Conservation (phyloP, 805 yeast species). For the Wickerhamiella galacta region DNA sequence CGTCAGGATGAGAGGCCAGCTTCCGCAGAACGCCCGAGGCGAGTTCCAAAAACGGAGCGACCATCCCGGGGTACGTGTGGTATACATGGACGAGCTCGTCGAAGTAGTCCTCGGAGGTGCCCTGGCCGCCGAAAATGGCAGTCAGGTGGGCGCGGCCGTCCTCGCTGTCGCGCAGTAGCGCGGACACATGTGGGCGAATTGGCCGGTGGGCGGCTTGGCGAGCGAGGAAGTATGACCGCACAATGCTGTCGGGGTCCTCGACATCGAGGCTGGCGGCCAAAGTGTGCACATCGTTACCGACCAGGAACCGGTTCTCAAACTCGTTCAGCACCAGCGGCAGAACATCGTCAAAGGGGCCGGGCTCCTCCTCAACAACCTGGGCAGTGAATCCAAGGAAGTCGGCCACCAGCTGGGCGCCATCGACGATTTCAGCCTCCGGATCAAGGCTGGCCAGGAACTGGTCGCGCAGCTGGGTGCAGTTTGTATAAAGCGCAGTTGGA, state of each 20-base stretch:
- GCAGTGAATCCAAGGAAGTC: conserved; percentile 53
- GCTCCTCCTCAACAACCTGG: conserved; percentile 21
- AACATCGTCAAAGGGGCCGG: conserved; percentile 50
- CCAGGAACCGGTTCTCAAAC: conserved; percentile 66
- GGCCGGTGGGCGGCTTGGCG: conserved; percentile 35
- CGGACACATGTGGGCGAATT: conserved; percentile 34
- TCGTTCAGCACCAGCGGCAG: conserved; percentile 57
- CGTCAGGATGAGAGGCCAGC: conserved; percentile 56
- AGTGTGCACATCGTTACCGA: conserved; percentile 70
- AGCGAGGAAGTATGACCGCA: conserved; percentile 62
- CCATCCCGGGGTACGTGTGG: conserved; percentile 56
- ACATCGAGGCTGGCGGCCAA: conserved; percentile 58
- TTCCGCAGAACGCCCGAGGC: conserved; percentile 52
- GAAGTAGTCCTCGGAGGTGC: conserved; percentile 93
- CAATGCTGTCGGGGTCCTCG: conserved; percentile 52
- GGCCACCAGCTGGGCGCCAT: conserved; percentile 71
- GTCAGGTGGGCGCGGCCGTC: conserved; percentile 43
- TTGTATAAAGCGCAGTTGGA: conserved; percentile 63
- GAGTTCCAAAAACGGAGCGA: conserved; percentile 51
- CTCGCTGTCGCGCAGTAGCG: conserved; percentile 48
- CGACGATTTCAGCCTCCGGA: conserved; percentile 73
- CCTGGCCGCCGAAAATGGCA: conserved; percentile 98
- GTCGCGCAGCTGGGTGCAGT: conserved; percentile 74
- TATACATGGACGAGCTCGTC: conserved; percentile 85
- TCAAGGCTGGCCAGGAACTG: conserved; percentile 50